A percentile compares a stretch with the other conserved stretches of the same genome.
Conservation (phyloP, 192 early-diverging fungal species). For the Coemansia asiatica region DNA sequence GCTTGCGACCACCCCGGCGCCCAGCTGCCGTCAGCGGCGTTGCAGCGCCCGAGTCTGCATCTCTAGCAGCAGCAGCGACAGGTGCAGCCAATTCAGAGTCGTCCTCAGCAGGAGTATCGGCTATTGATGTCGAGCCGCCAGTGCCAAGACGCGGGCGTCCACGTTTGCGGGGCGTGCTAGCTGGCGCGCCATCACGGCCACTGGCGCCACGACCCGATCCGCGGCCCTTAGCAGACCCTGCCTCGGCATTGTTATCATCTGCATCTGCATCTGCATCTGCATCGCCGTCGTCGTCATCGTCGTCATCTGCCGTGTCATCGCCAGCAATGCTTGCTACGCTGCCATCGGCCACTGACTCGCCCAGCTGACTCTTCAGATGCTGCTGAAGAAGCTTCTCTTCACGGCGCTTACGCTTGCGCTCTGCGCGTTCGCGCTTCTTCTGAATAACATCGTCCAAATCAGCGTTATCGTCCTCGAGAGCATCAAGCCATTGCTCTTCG, state of each 20-base stretch:
- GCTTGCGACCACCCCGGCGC: constrained; percentile 22
- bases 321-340: constrained; percentile 8
- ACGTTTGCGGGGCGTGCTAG: constrained; percentile 21
- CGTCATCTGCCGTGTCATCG: constrained; percentile 5
- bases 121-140: constrained; percentile 5
- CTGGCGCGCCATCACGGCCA: constrained; percentile 1
- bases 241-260: neutral
- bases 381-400: constrained; percentile 35
- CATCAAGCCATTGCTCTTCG: constrained; percentile 90
- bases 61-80: constrained; percentile 3
- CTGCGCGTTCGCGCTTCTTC: constrained; percentile 45
- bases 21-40: constrained; percentile 12
- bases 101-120: constrained; percentile 12
- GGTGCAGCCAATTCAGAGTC: neutral
- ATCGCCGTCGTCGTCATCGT: constrained; percentile 4
- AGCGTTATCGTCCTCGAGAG: constrained; percentile 65
- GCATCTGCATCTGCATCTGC: no score
- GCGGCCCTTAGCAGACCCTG: neutral
- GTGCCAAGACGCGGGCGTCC: constrained; percentile 15
- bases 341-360: constrained; percentile 13
- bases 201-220: neutral
- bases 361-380: constrained; percentile 22
- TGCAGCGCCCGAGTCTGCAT: constrained; percentile 17
- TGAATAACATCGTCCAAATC: constrained; percentile 62
- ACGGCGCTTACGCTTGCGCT: constrained; percentile 39